phyloP scores from a whole-genome alignment of 2,329 filamentous ascomycete genomes.

The Aspergillus caelatus region DNA sequence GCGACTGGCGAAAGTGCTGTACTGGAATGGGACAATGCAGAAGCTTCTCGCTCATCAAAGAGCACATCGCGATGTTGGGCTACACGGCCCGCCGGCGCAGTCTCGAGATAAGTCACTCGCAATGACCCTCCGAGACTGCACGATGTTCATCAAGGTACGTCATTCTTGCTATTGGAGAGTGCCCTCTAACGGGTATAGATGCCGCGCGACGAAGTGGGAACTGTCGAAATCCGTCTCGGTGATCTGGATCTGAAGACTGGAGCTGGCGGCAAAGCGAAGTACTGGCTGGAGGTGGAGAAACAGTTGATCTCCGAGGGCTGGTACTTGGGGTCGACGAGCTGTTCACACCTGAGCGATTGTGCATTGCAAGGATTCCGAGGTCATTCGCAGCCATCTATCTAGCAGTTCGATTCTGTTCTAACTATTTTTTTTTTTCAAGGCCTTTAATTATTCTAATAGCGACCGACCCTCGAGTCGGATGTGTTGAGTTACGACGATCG shows the following conservation, averaged over 20 bases:
- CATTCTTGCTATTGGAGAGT: neutral
- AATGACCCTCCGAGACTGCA: constrained; percentile 82
- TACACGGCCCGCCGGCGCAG: constrained; percentile 38
- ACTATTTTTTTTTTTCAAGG: neutral
- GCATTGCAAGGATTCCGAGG: constrained; percentile 28
- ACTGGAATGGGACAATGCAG: constrained; percentile 37
- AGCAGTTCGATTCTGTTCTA: neutral
- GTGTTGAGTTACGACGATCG: constrained; percentile 11
- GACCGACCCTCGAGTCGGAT: neutral
- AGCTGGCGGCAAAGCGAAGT: constrained; percentile 62
- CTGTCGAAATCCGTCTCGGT: constrained; percentile 60
- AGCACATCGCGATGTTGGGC: constrained; percentile 36
- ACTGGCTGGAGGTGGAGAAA: constrained; percentile 69
- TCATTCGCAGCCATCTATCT: constrained; percentile 22
- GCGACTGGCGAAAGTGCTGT: constrained; percentile 37
- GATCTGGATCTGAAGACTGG: constrained; percentile 78
- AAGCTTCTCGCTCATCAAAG: constrained; percentile 40
- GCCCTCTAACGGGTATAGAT: constrained; percentile 29
- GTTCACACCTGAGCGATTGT: constrained; percentile 34
- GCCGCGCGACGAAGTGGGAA: constrained; percentile 32
- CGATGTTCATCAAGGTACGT: constrained; percentile 67
- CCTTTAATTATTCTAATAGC: constrained; percentile 2
- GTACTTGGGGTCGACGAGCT: constrained; percentile 56
- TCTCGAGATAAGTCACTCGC: constrained; percentile 62
- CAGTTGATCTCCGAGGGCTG: constrained; percentile 68